Conservation (phyloP, 306 rosid genomes). For the Lathyrus aphaca region DNA sequence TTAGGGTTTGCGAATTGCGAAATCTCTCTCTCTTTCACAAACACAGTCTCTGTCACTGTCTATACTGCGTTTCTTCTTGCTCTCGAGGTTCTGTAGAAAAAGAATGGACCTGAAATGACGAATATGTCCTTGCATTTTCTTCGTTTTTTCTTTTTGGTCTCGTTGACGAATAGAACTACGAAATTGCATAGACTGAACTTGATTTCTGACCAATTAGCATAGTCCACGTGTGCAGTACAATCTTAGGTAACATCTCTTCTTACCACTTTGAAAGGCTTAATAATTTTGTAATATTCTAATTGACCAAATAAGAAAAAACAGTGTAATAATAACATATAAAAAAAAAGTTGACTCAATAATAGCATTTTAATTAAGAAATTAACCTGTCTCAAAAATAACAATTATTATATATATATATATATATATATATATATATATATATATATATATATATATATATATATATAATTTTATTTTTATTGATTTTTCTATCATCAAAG, state of each 20-base stretch:
- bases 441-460: no score
- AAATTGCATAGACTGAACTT: conserved; percentile 5
- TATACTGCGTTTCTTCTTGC: conserved; percentile 34
- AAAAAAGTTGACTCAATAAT: no score
- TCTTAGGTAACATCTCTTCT: neutral
- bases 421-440: no score
- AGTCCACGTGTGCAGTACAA: neutral
- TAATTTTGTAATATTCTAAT: neutral
- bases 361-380: no score
- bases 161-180: neutral
- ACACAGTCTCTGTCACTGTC: conserved; percentile 10
- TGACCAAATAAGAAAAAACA: no score
- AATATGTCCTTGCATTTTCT: conserved; percentile 23
- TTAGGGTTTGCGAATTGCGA: conserved; percentile 53
- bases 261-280: neutral
- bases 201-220: neutral
- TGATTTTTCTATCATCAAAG: no score
- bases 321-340: no score
- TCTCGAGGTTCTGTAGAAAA: conserved; percentile 42
- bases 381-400: no score
- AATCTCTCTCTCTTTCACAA: conserved; percentile 19
- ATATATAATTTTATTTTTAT: no score
- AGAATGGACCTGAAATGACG: conserved; percentile 30
- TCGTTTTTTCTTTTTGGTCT: conserved; percentile 21
- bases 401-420: no score